Evolutionary conservation across 495 filamentous ascomycete species (phyloP).

Genomic region (Daldinia concentrica): DNA sequence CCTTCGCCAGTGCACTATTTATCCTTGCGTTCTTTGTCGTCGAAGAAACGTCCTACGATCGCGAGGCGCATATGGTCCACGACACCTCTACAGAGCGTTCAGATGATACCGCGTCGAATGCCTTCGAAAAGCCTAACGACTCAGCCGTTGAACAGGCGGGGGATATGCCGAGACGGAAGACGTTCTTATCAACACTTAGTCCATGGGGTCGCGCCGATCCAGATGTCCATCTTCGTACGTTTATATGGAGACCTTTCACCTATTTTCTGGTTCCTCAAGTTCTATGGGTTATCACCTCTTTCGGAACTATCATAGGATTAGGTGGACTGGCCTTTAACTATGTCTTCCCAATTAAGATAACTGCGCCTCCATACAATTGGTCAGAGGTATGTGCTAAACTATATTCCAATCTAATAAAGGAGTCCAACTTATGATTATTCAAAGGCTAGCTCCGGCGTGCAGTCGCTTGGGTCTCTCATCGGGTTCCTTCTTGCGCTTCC

Average conservation of each 20-base stretch:
- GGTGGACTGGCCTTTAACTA: constrained; percentile 52
- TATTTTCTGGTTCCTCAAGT: constrained; percentile 65
- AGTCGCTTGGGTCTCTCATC: constrained; percentile 61
- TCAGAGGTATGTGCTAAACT: constrained; percentile 15
- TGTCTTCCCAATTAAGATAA: constrained; percentile 71
- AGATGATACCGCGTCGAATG: background rate
- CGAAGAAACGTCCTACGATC: constrained; percentile 65
- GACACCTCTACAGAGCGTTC: constrained; percentile 3
- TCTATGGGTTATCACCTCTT: constrained; percentile 65
- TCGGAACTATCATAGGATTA: constrained; percentile 50
- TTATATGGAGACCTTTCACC: constrained; percentile 61
- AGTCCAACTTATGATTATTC: constrained; percentile 58
- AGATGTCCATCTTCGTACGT: constrained; percentile 56
- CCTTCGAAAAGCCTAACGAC: constrained; percentile 22
- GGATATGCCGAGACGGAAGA: constrained; percentile 49
- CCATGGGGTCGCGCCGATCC: constrained; percentile 55
- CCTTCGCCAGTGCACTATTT: constrained; percentile 61
- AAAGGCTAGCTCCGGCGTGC: constrained; percentile 64
- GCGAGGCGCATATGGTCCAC: constrained; percentile 26
- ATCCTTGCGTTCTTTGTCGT: constrained; percentile 52
- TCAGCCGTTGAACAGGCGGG: constrained; percentile 26
- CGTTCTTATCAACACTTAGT: constrained; percentile 55
- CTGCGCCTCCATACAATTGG: constrained; percentile 55
- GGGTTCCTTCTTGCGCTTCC: constrained; percentile 64
- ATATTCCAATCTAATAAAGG: too few species aligned